phyloP scores from a whole-genome alignment of 352 stramenopile genomes.

The Globisporangium nunn region DNA sequence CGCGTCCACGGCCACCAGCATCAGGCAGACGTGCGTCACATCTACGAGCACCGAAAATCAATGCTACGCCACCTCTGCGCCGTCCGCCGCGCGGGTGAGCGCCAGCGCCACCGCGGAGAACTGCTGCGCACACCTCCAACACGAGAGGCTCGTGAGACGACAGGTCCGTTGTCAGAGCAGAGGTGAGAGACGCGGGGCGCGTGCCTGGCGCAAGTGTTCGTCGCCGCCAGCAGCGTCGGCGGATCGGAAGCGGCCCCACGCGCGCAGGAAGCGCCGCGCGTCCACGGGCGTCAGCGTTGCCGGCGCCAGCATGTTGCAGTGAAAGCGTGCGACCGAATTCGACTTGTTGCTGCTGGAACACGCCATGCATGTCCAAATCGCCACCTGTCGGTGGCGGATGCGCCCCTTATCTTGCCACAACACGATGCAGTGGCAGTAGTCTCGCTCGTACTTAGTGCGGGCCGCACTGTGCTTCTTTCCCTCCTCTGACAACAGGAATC shows the following conservation, averaged over 20 bases:
- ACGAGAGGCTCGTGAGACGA: too few relatives aligned
- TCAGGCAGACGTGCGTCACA: not conserved
- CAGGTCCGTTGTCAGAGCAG: too few relatives aligned
- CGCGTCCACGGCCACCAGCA: not conserved
- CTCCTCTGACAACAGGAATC: too few relatives aligned
- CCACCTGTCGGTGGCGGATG: too few relatives aligned
- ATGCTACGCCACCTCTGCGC: not conserved
- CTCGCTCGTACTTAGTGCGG: too few relatives aligned
- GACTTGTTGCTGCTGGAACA: not conserved
- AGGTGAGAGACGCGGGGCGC: not conserved
- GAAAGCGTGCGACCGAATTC: not conserved
- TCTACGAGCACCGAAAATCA: not conserved
- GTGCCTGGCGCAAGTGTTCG: too few relatives aligned
- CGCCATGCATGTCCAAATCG: not conserved
- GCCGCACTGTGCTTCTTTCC: too few relatives aligned
- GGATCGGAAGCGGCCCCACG: slow-evolving; percentile 37
- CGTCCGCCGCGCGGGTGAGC: not conserved
- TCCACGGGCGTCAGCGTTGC: slow-evolving; percentile 14
- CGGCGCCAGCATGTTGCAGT: slow-evolving; percentile 9
- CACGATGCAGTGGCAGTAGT: too few relatives aligned
- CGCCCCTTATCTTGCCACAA: too few relatives aligned
- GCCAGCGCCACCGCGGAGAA: slow-evolving; percentile 6
- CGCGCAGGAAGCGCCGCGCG: slow-evolving; percentile 52
- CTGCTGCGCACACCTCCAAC: not conserved
- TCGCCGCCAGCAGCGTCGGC: too few relatives aligned